phyloP scores from a whole-genome alignment of 2,329 filamentous ascomycete genomes.

The Botrytis medusae region DNA sequence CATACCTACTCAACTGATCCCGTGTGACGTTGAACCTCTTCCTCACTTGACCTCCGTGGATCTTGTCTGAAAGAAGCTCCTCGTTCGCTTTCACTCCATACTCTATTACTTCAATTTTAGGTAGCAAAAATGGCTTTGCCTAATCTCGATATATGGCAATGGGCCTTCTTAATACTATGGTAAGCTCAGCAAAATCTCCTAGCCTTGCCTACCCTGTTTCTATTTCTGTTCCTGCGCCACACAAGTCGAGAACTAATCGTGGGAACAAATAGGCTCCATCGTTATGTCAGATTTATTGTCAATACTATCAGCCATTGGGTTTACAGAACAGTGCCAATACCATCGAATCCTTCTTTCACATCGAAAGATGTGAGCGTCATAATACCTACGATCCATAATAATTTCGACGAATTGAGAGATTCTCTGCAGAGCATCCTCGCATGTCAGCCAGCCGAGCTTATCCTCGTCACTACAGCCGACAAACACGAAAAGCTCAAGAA shows the following conservation, averaged over 20 bases:
- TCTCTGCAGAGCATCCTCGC: slow-evolving; percentile 77
- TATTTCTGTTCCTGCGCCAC: background rate
- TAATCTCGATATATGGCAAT: slow-evolving; percentile 30
- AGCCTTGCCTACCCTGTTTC: background rate
- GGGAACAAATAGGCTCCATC: slow-evolving; percentile 65
- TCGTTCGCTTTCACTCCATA: slow-evolving; percentile 15
- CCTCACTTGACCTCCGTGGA: slow-evolving; percentile 4
- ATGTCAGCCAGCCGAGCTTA: slow-evolving; percentile 68
- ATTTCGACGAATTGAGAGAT: slow-evolving; percentile 77
- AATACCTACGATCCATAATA: slow-evolving; percentile 87
- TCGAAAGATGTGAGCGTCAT: slow-evolving; percentile 90
- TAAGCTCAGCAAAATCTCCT: slow-evolving; percentile 23
- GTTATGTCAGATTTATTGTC: slow-evolving; percentile 81
- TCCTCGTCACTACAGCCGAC: slow-evolving; percentile 83
- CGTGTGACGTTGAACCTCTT: slow-evolving; percentile 6
- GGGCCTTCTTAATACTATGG: slow-evolving; percentile 34
- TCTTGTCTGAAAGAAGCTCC: background rate
- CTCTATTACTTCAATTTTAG: slow-evolving; percentile 12
- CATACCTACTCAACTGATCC: background rate
- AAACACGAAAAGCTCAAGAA: slow-evolving; percentile 68
- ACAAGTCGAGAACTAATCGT: background rate
- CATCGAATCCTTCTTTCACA: slow-evolving; percentile 65
- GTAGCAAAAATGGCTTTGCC: background rate
- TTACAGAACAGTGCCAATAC: slow-evolving; percentile 82
- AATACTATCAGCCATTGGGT: slow-evolving; percentile 84